phyloP scores from a whole-genome alignment of 2,329 filamentous ascomycete genomes.

The Gnomoniopsis smithogilvyi region DNA sequence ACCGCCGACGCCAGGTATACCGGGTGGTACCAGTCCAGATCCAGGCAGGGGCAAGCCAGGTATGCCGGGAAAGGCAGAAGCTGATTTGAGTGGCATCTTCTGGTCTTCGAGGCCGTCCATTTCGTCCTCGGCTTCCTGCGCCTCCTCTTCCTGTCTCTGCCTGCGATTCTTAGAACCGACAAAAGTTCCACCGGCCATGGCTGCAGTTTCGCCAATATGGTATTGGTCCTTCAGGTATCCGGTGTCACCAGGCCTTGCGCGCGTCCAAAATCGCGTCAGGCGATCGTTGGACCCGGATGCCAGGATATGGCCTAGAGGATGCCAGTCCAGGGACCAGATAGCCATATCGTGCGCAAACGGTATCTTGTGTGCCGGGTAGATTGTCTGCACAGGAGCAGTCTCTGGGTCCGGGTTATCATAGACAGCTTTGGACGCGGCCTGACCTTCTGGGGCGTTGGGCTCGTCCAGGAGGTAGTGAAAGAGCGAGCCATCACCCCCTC shows the following conservation, averaged over 20 bases:
- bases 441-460: constrained; percentile 77
- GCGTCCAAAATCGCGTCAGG: constrained; percentile 95
- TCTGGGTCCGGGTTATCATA: constrained; percentile 81
- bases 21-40: constrained; percentile 32
- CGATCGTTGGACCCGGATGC: constrained; percentile 95
- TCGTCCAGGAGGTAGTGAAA: constrained; percentile 96
- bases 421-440: constrained; percentile 69
- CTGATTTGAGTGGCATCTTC: constrained; percentile 65
- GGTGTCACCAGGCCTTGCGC: constrained; percentile 82
- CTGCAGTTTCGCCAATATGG: constrained; percentile 90
- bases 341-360: constrained; percentile 89
- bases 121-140: constrained; percentile 91
- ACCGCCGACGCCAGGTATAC: constrained; percentile 49
- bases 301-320: constrained; percentile 91
- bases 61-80: constrained; percentile 46
- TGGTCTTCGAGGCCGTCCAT: constrained; percentile 91
- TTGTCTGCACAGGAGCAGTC: constrained; percentile 80
- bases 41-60: constrained; percentile 54
- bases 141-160: constrained; percentile 86
- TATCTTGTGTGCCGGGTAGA: constrained; percentile 85
- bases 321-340: constrained; percentile 98
- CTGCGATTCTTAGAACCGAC: constrained; percentile 74
- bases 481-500: constrained; percentile 83
- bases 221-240: constrained; percentile 86
- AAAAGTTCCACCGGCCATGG: constrained; percentile 93